Conservation (phyloP, 2,329 filamentous ascomycete species). For the Botrytis aclada region DNA sequence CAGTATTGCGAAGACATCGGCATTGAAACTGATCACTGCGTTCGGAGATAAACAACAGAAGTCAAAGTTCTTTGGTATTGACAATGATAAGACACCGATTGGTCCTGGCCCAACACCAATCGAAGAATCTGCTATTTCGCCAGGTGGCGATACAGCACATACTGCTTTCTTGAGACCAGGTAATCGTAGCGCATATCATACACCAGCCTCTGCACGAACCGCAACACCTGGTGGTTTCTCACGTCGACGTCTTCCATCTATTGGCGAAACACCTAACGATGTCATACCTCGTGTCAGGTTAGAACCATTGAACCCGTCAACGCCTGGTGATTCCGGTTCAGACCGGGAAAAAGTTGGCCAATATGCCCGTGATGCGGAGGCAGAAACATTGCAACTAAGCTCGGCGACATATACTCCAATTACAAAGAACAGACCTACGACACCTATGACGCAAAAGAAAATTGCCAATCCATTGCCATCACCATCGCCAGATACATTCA, state of each 20-base stretch:
- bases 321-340: conserved; percentile 46
- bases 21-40: conserved; percentile 86
- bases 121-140: conserved; percentile 72
- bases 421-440: conserved; percentile 58
- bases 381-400: conserved; percentile 40
- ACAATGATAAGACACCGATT: conserved; percentile 68
- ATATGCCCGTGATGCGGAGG: conserved; percentile 33
- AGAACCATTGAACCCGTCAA: conserved; percentile 42
- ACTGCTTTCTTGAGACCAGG: conserved; percentile 67
- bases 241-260: conserved; percentile 70
- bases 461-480: conserved; percentile 61
- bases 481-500: conserved; percentile 62
- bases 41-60: conserved; percentile 66
- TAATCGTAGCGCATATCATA: conserved; percentile 66
- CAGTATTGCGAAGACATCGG: conserved; percentile 73
- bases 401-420: conserved; percentile 38
- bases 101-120: conserved; percentile 85
- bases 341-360: conserved; percentile 43
- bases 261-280: conserved; percentile 64
- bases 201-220: conserved; percentile 64
- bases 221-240: conserved; percentile 58
- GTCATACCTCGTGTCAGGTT: conserved; percentile 43
- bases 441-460: conserved; percentile 58
- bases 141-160: conserved; percentile 59
- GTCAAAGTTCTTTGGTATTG: conserved; percentile 61